phyloP scores from a whole-genome alignment of 2,329 filamentous ascomycete species.

The Gliomastix tumulicola region DNA sequence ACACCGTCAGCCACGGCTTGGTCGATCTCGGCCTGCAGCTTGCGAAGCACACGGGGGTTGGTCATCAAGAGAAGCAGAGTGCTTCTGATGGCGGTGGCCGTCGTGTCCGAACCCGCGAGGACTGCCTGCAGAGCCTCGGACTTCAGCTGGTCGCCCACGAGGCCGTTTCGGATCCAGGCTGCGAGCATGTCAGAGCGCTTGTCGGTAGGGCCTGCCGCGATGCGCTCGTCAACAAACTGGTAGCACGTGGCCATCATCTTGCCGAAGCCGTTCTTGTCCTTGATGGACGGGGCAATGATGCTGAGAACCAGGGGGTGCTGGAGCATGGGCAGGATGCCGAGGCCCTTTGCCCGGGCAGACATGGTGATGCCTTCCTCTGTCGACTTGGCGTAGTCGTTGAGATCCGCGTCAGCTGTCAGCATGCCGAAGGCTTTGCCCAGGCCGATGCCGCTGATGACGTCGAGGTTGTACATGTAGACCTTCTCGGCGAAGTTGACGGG shows the following conservation, averaged over 20 bases:
- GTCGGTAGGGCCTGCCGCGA: too few relatives aligned
- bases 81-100: constrained; percentile 43
- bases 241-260: constrained; percentile 21
- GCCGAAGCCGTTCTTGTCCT: constrained; percentile 29
- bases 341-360: constrained; percentile 32
- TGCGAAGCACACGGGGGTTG: constrained; percentile 35
- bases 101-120: constrained; percentile 29
- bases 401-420: constrained; percentile 37
- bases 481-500: constrained; percentile 44
- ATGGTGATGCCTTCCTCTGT: constrained; percentile 32
- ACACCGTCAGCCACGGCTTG: constrained; percentile 30
- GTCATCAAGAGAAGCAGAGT: constrained; percentile 45
- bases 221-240: constrained; percentile 11
- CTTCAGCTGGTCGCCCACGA: constrained; percentile 17
- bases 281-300: constrained; percentile 29
- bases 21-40: constrained; percentile 26
- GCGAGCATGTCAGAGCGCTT: constrained; percentile 33
- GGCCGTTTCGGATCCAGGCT: constrained; percentile 30
- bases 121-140: constrained; percentile 24
- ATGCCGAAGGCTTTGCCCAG: constrained; percentile 45
- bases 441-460: constrained; percentile 46
- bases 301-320: constrained; percentile 32
- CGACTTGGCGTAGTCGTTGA: constrained; percentile 39
- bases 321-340: constrained; percentile 31
- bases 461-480: constrained; percentile 46